These are phyloP conservation scores for Neopestalotiopsis clavispora DNA, from an alignment of 2,329 filamentous ascomycete genomes.

Conservation along the genomic window DNA sequence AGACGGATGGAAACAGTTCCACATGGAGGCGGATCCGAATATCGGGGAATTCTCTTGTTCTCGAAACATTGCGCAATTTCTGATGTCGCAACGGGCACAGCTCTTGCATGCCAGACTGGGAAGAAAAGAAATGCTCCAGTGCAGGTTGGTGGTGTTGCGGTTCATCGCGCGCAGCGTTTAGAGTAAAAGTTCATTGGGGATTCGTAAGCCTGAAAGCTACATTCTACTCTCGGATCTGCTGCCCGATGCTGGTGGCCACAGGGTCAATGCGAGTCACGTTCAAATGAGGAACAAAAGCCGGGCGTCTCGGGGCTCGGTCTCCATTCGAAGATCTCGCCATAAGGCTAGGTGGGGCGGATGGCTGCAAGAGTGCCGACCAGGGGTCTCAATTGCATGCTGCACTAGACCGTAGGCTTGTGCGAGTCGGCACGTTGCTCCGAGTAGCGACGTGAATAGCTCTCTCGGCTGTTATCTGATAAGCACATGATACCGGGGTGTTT, in stretches of 20 bases:
- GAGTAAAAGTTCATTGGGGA: neutral
- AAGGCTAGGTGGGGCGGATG: neutral
- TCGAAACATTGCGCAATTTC: neutral
- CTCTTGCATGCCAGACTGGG: neutral
- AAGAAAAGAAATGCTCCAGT: neutral
- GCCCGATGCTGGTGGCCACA: neutral
- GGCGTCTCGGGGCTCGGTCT: neutral
- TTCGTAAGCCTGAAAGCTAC: constrained; percentile 1
- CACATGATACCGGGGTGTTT: neutral
- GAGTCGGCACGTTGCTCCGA: neutral
- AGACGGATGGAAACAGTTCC: neutral
- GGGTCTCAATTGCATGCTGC: neutral
- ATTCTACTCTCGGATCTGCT: constrained; percentile 1
- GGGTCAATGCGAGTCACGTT: neutral
- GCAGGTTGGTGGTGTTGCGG: neutral
- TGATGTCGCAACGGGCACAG: neutral
- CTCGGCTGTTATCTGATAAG: neutral
- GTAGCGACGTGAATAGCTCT: neutral
- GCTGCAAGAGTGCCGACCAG: neutral
- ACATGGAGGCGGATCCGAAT: neutral
- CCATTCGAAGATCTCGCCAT: neutral
- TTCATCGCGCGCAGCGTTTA: neutral
- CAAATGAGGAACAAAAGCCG: neutral
- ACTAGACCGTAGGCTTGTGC: neutral
- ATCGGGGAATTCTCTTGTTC: neutral